phyloP scores from a whole-genome alignment of 371 early-diverging fungal species.

The Apophysomyces trapeziformis region DNA sequence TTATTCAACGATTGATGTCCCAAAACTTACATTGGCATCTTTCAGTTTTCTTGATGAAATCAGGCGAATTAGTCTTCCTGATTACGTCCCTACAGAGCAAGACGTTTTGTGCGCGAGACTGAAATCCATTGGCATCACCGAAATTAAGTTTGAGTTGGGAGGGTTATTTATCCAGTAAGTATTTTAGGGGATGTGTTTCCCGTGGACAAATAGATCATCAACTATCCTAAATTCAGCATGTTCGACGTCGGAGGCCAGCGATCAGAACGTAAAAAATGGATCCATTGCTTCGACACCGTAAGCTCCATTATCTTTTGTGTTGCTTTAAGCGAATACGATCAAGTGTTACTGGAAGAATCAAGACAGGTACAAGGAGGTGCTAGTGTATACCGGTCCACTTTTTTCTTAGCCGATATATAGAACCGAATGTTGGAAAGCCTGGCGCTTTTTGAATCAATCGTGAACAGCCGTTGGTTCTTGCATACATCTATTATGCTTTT shows the following conservation, averaged over 20 bases:
- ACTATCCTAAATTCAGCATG: slow-evolving; percentile 40
- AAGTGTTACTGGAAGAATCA: slow-evolving; percentile 73
- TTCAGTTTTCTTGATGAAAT: slow-evolving; percentile 66
- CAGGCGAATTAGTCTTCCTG: slow-evolving; percentile 58
- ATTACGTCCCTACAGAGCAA: slow-evolving; percentile 68
- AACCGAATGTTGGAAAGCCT: slow-evolving; percentile 84
- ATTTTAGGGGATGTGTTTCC: slow-evolving; percentile 32
- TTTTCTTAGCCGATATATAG: slow-evolving; percentile 51
- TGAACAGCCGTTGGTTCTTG: slow-evolving; percentile 70
- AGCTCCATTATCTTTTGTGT: slow-evolving; percentile 75
- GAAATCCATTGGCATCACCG: slow-evolving; percentile 84
- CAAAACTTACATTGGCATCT: not conserved
- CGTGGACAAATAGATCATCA: not conserved
- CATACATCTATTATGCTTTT: slow-evolving; percentile 77
- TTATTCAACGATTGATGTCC: too few species aligned
- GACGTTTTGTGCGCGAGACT: slow-evolving; percentile 85
- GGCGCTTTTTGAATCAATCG: slow-evolving; percentile 78
- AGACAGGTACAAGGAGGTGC: slow-evolving; percentile 49
- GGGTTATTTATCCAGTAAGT: slow-evolving; percentile 71
- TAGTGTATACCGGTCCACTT: not conserved
- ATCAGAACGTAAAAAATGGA: slow-evolving; percentile 92
- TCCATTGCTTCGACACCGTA: slow-evolving; percentile 86
- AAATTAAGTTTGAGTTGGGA: slow-evolving; percentile 70
- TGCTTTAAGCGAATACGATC: slow-evolving; percentile 75
- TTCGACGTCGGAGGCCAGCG: slow-evolving; percentile 79